Base-by-base conservation (phyloP, 108 stramenopile species). In the Fragilaria radians region DNA sequence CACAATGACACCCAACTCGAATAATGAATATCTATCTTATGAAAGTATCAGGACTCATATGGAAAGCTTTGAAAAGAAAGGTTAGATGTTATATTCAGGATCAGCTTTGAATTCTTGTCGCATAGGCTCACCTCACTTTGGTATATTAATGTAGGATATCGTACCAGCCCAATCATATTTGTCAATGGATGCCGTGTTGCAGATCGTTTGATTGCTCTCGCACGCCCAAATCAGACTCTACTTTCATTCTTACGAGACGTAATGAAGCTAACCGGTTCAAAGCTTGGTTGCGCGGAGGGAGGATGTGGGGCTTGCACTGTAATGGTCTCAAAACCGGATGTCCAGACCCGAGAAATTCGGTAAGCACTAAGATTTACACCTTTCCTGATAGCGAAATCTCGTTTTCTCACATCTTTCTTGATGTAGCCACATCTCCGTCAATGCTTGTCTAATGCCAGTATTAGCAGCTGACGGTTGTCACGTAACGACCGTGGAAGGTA, bases 281-380 rank as follows among this genome's bases (percentile, higher is more conserved):
- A 95, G 54, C 61, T 92, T 4, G 91, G 91, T 34, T 86, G 85
- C 62, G 85, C 80, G 28, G 95, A 96, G 59, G 95, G 95, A 24
- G 95, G 95, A 24, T 97, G 96, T 48, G 96, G 96, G 4, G 96
- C 96, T 11, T 96, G 95, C 56, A 96, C 90, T 1, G 95, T 96
- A 7, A 77, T 91, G 71, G 63, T 74, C 29, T 81, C 80, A 3
- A 76, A 75, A 51, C 27, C 33, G 21, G 74, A 73, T n/a, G n/a
- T n/a, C 59, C 51, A 48, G 30, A 42, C 36, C 36, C 11, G 36
- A 11, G 11, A 14, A 11, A 42, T 42, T 42, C 36, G 36, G 36
- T 42, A 42, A 7, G 36, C 14, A 14, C 36, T 14, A 42, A 11
- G 36, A 14, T 11, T 42, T 11, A 7, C 7, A 11, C 11, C 36